phyloP scores from a whole-genome alignment of 1,139 yeast species.

The Kluyveromyces marxianus region DNA sequence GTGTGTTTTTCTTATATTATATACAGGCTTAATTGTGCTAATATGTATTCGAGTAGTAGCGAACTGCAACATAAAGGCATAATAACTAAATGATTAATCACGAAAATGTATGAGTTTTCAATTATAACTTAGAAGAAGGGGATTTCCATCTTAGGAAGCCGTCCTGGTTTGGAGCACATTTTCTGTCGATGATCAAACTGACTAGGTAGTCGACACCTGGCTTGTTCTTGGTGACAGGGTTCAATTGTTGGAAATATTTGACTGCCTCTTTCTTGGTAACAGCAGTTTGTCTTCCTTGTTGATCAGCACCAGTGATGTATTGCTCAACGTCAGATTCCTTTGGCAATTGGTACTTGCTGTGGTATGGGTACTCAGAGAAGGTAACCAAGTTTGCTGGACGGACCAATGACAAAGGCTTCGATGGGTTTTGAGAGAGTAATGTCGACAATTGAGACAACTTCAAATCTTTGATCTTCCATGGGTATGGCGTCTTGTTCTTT shows the following conservation, averaged over 20 bases:
- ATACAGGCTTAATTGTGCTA: no score
- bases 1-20: no score
- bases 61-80: no score
- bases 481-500: constrained; percentile 50
- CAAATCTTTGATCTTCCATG: constrained; percentile 34
- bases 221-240: constrained; percentile 41
- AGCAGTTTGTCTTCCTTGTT: constrained; percentile 53
- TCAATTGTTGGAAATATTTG: constrained; percentile 44
- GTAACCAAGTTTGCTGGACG: constrained; percentile 20
- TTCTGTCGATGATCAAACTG: constrained; percentile 21
- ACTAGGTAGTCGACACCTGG: constrained; percentile 46
- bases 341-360: constrained; percentile 66
- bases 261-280: constrained; percentile 61
- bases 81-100: no score
- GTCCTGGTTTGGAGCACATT: constrained; percentile 15
- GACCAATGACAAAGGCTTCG: constrained; percentile 20
- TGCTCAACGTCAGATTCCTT: constrained; percentile 44
- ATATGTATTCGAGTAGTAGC: no score
- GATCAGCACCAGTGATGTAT: constrained; percentile 39
- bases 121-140: constrained; percentile 1
- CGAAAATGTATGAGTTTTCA: neutral
- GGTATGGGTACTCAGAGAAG: constrained; percentile 47
- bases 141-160: constrained; percentile 12
- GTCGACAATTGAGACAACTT: constrained; percentile 22
- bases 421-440: constrained; percentile 23